Base-by-base conservation (phyloP, 2,329 filamentous ascomycete genomes). In the Dothistroma septosporum region DNA sequence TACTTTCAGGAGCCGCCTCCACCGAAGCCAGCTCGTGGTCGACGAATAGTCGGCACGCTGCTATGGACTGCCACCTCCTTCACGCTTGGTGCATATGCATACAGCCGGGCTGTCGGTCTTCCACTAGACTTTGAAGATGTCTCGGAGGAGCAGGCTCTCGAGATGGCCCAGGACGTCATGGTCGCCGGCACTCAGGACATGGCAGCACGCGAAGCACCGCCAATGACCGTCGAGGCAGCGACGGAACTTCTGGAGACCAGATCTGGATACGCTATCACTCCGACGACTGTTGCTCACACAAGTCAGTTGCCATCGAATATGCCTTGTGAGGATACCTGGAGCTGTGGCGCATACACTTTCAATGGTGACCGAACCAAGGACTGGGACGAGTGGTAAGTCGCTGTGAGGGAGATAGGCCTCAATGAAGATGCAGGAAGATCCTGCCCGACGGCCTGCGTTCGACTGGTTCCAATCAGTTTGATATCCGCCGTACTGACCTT, bases 1-100 rank as follows among this genome's bases (percentile, higher is more conserved):
- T 73, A 73, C 57, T 73, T 73, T 50, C 68, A 72, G 37, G 65
- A 63, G 53, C 70, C 70, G 21, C 67, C 64, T 46, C 50, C 37
- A 21, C 50, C 47, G 41, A 57, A 61, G 56, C 64, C 62, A 12
- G 64, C 64, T 46, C 63, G 65, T 47, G 64, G 50, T 28, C 58
- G 64, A 35, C 61, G 64, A 28, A 65, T 67, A 32, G 55, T 68
- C 11, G 59, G 69, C 24, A 60, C 58, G 4, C 41, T 68, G 11
- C 37, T 70, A n/a, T 61, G 67, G 48, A 67, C 66, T 31, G 44
- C 63, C 16, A 63, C 60, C 31, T 66, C 63, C 59, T 63, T 71
- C 47, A 60, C 57, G n/a, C 9, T 62, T 7, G 70, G 69, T 8
- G 63, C 62, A 2, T 66, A 64, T 44, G 54, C 56, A 10, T 67